Evolutionary conservation across 169 alveolate genomes (phyloP).

Genomic region (Amoebophrya sp.): DNA sequence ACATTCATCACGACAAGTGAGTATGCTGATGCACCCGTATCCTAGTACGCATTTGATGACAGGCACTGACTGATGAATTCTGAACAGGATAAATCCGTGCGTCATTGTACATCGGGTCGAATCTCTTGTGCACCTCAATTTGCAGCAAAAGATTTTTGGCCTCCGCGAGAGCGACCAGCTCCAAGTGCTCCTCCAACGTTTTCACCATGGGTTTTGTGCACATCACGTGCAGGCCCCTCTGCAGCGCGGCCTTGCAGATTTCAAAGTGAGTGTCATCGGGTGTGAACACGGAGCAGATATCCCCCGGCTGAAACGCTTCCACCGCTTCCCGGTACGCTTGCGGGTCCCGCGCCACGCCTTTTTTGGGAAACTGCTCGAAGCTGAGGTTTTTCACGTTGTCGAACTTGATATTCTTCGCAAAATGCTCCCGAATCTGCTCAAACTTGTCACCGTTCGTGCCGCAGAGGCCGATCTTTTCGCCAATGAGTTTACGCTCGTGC

Average conservation of each 20-base stretch:
- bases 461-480: not conserved
- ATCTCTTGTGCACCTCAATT: conserved; percentile 33
- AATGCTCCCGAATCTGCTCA: not conserved
- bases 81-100: not conserved
- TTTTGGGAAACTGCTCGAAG: not conserved
- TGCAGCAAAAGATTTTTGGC: conserved; percentile 1
- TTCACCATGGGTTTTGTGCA: conserved; percentile 30
- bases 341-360: not conserved
- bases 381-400: not conserved
- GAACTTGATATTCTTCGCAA: not conserved
- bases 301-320: not conserved
- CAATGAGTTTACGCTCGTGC: not conserved
- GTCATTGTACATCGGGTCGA: conserved; percentile 32
- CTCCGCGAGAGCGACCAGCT: not conserved
- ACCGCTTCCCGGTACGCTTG: not conserved
- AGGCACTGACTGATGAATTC: no score
- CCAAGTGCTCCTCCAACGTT: not conserved
- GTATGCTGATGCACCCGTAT: no score
- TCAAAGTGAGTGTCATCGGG: conserved; percentile 38
- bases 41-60: no score
- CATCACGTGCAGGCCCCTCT: conserved; percentile 27
- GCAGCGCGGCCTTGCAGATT: conserved; percentile 23
- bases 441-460: conserved; percentile 29
- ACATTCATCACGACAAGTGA: no score
- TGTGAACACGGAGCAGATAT: conserved; percentile 6